phyloP scores from a whole-genome alignment of 2,329 filamentous ascomycete genomes.

The Colletotrichum neosansevieriae region DNA sequence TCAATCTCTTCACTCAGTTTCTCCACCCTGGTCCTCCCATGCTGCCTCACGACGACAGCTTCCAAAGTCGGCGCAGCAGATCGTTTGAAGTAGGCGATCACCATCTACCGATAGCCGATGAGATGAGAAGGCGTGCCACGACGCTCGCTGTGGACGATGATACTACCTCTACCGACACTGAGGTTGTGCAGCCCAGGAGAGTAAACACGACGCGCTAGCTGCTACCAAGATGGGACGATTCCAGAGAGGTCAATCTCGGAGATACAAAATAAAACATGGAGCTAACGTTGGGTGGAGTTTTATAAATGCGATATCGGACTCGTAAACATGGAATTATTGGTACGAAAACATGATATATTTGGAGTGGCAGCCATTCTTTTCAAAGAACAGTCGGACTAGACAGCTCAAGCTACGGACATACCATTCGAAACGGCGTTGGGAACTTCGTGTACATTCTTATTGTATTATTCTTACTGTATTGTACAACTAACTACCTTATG shows the following conservation, averaged over 20 bases:
- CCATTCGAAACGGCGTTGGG: conserved; percentile 20
- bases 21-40: conserved; percentile 60
- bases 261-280: neutral
- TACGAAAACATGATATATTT: conserved; percentile 3
- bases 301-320: neutral
- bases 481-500: conserved; percentile 14
- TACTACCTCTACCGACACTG: conserved; percentile 24
- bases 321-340: conserved; percentile 21
- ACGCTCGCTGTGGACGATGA: conserved; percentile 35
- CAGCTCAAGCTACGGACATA: conserved; percentile 25
- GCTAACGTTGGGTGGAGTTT: conserved; percentile 20
- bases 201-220: conserved; percentile 37
- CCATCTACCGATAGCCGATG: conserved; percentile 9
- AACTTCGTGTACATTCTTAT: conserved; percentile 30
- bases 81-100: conserved; percentile 29
- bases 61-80: conserved; percentile 21
- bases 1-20: conserved; percentile 59
- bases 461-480: conserved; percentile 30
- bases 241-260: neutral
- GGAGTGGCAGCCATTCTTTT: conserved; percentile 22
- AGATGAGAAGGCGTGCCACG: conserved; percentile 37
- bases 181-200: conserved; percentile 26
- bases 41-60: conserved; percentile 48
- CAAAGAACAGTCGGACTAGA: conserved; percentile 21
- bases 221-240: conserved; percentile 12